phyloP scores from a whole-genome alignment of 2,329 filamentous ascomycete species.

The Didymellaceae sp. region DNA sequence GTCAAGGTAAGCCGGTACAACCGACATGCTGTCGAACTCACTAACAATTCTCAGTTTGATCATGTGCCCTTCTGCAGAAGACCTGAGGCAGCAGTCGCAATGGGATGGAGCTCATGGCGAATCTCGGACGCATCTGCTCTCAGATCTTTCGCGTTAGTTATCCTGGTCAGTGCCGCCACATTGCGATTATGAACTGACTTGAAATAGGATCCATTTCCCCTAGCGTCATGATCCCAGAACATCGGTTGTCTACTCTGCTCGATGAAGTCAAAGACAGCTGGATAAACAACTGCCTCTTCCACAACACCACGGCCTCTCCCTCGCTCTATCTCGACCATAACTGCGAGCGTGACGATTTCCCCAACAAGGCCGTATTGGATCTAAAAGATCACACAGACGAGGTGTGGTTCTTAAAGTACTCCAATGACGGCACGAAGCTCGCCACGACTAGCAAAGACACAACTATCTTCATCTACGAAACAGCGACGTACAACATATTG shows the following conservation, averaged over 20 bases:
- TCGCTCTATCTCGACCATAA: conserved; percentile 89
- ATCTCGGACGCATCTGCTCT: conserved; percentile 77
- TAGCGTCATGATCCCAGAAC: conserved; percentile 94
- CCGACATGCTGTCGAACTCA: not conserved
- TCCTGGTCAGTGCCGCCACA: not conserved
- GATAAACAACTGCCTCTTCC: conserved; percentile 83
- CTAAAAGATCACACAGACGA: conserved; percentile 78
- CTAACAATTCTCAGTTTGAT: conserved; percentile 67
- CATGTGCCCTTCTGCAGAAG: conserved; percentile 82
- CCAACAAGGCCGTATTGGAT: conserved; percentile 72
- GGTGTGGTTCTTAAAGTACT: conserved; percentile 92
- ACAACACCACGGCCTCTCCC: conserved; percentile 78
- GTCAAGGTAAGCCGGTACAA: conserved; percentile 63
- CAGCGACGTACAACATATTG: conserved; percentile 69
- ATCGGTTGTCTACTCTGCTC: conserved; percentile 80
- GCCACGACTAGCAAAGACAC: conserved; percentile 82
- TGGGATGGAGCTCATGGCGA: conserved; percentile 84
- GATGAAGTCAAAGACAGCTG: conserved; percentile 84
- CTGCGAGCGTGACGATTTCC: conserved; percentile 82
- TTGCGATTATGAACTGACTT: conserved; percentile 21
- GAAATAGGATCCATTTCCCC: conserved; percentile 83
- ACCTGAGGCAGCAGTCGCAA: conserved; percentile 75
- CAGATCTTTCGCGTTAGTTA: conserved; percentile 78
- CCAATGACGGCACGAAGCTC: conserved; percentile 80
- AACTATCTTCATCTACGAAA: conserved; percentile 82